Evolutionary conservation across 306 rosid species (phyloP).

Genomic region (Ochetophila trinervis): DNA sequence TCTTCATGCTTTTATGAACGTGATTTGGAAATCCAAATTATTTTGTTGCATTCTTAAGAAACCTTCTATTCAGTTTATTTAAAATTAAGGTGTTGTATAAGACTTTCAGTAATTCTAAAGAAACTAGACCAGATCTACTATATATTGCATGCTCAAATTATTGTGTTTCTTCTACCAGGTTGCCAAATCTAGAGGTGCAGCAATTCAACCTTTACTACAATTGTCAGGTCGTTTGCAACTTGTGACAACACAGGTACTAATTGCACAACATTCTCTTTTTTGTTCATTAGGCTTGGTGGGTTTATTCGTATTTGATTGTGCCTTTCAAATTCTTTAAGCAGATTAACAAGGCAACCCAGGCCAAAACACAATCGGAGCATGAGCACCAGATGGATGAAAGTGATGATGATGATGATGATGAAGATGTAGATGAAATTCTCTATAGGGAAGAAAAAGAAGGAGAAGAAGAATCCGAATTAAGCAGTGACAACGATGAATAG

Average conservation of each 20-base stretch:
- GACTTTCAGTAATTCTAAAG: neutral
- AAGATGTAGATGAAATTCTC: constrained; percentile 44
- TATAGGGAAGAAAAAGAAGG: constrained; percentile 48
- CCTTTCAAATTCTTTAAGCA: constrained; percentile 25
- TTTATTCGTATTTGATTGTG: constrained; percentile 16
- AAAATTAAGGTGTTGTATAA: neutral
- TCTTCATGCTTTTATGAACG: neutral
- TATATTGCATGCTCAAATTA: neutral
- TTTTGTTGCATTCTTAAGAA: neutral
- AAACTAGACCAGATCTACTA: neutral
- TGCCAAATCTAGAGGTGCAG: constrained; percentile 55
- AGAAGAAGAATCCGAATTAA: constrained; percentile 70
- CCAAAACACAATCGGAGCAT: constrained; percentile 27
- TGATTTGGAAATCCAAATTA: neutral
- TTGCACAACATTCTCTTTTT: constrained; percentile 13
- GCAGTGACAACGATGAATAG: constrained; percentile 67
- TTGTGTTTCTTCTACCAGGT: constrained; percentile 40
- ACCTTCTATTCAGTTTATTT: neutral
- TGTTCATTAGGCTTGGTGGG: constrained; percentile 5
- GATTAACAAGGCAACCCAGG: constrained; percentile 67
- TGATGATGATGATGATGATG: constrained; percentile 53
- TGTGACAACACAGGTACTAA: constrained; percentile 67
- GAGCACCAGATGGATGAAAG: constrained; percentile 41
- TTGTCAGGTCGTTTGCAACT: constrained; percentile 86
- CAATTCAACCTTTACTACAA: constrained; percentile 63